These are phyloP conservation scores for Juglanconis juglandina DNA, from an alignment of 2,329 filamentous ascomycete genomes.

Conservation along the genomic window DNA sequence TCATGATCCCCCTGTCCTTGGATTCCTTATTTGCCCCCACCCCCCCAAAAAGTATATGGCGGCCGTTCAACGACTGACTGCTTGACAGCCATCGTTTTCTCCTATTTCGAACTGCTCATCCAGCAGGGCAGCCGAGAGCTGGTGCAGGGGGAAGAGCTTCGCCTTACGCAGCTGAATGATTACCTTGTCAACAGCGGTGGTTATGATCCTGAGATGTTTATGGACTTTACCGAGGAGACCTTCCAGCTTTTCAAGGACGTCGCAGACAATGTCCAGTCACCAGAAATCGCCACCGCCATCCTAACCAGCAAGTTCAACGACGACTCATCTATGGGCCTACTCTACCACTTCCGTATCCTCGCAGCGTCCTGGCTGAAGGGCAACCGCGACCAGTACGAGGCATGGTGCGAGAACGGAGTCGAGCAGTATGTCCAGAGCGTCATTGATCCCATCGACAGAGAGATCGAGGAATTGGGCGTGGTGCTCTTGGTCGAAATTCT, in stretches of 20 bases:
- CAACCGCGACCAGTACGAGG: conserved; percentile 64
- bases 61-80: conserved; percentile 1
- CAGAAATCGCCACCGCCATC: conserved; percentile 49
- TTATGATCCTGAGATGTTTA: conserved; percentile 66
- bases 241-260: conserved; percentile 65
- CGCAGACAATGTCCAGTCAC: conserved; percentile 55
- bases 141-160: conserved; percentile 66
- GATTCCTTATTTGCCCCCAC: neutral
- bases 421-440: conserved; percentile 65
- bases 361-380: conserved; percentile 82
- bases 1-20: neutral
- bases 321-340: conserved; percentile 64
- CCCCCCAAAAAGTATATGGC: neutral
- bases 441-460: conserved; percentile 72
- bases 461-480: conserved; percentile 90
- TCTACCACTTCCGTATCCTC: conserved; percentile 81
- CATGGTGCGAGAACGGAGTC: conserved; percentile 62
- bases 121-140: conserved; percentile 61
- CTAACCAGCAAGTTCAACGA: conserved; percentile 74
- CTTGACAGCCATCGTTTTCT: conserved; percentile 76
- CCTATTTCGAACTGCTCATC: conserved; percentile 85
- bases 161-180: conserved; percentile 68
- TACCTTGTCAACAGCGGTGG: conserved; percentile 70
- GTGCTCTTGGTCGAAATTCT: conserved; percentile 73
- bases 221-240: conserved; percentile 80